These are phyloP conservation scores for Amphichorda felina DNA, from an alignment of 2,329 filamentous ascomycete genomes.

Conservation along the genomic window DNA sequence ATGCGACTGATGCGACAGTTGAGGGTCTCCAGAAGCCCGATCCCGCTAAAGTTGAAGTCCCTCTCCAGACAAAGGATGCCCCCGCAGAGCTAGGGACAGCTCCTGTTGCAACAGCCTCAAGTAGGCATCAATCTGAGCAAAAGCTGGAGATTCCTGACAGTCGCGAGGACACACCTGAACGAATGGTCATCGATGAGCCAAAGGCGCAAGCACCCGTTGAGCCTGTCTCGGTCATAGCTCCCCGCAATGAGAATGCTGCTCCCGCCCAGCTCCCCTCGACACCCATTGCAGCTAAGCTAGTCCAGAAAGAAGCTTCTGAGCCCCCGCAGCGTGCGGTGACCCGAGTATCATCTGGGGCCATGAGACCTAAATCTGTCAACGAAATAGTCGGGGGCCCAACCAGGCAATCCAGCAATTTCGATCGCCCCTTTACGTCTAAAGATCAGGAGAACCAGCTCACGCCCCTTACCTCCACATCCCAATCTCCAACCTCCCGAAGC, in stretches of 20 bases:
- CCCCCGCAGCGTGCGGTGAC: conserved; percentile 47
- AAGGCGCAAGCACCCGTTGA: conserved; percentile 1
- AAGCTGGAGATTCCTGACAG: conserved; percentile 20
- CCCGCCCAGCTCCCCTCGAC: neutral
- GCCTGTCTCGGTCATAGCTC: neutral
- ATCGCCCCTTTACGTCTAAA: neutral
- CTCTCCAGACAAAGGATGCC: neutral
- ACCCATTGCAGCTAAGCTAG: neutral
- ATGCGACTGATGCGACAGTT: neutral
- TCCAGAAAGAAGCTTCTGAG: conserved; percentile 9
- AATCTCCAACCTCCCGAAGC: conserved; percentile 24
- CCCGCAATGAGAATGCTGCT: neutral
- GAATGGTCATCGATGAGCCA: conserved; percentile 19
- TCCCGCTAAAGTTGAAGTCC: neutral
- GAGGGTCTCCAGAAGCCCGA: neutral
- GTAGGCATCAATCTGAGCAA: conserved; percentile 2
- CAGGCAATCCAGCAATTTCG: neutral
- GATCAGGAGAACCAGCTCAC: conserved; percentile 17
- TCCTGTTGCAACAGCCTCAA: conserved; percentile 2
- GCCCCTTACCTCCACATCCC: conserved; percentile 29
- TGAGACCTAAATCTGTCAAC: conserved; percentile 60
- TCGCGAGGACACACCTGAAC: conserved; percentile 17
- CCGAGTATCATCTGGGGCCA: conserved; percentile 56
- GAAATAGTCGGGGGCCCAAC: conserved; percentile 52
- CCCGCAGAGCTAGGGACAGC: neutral